Conservation (phyloP, 371 early-diverging fungal species). For the Basidiobolus meristosporus region DNA sequence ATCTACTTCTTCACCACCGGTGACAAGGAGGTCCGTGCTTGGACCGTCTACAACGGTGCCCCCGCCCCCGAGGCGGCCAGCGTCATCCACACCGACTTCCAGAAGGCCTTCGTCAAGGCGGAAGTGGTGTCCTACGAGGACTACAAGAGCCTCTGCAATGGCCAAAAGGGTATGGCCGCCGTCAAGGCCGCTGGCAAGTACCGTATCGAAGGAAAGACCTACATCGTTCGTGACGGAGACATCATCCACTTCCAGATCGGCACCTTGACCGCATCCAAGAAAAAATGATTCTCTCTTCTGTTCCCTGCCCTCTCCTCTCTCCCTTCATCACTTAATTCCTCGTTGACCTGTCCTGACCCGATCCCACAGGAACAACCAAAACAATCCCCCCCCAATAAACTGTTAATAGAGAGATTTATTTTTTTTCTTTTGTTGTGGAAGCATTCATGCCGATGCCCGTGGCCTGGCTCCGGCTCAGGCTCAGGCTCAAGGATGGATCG, state of each 20-base stretch:
- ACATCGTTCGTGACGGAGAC: slow-evolving; percentile 58
- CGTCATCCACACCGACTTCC: slow-evolving; percentile 77
- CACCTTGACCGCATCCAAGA: slow-evolving; percentile 7
- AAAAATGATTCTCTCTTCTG: slow-evolving; percentile 7
- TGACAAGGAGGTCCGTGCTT: slow-evolving; percentile 64
- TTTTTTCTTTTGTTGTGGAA: no score
- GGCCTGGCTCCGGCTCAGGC: no score
- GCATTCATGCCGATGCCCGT: no score
- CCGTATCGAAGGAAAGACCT: slow-evolving; percentile 49
- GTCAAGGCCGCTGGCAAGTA: slow-evolving; percentile 66
- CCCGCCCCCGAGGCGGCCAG: slow-evolving; percentile 90
- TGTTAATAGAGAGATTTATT: no score
- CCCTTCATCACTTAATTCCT: no score
- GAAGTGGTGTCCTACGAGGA: slow-evolving; percentile 73
- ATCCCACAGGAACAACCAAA: no score
- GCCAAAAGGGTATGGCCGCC: slow-evolving; percentile 17
- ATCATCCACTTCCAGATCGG: slow-evolving; percentile 12
- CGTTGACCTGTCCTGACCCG: no score
- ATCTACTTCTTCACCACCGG: slow-evolving; percentile 87
- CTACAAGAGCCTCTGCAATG: slow-evolving; percentile 41
- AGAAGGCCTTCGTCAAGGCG: slow-evolving; percentile 78
- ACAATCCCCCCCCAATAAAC: no score
- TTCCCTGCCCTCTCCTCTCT: neutral
- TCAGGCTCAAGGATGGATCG: no score
- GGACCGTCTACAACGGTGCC: slow-evolving; percentile 56